phyloP scores from a whole-genome alignment of 2,329 filamentous ascomycete species.

The Aspergillus ibericus region DNA sequence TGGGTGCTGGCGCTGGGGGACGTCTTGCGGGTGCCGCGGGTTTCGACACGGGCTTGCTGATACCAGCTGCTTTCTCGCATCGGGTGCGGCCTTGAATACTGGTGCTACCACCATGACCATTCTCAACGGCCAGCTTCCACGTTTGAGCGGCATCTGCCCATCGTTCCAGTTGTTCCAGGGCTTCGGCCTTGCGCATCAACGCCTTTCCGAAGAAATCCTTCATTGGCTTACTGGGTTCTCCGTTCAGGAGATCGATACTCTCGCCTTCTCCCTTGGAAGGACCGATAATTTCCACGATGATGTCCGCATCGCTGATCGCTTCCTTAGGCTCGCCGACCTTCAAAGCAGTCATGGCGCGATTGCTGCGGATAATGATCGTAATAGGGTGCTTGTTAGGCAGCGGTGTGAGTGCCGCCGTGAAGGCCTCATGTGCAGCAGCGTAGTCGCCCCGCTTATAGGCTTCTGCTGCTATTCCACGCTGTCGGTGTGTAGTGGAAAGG shows the following conservation, averaged over 20 bases:
- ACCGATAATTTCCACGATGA: conserved; percentile 77
- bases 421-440: conserved; percentile 78
- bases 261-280: conserved; percentile 76
- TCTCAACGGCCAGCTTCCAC: conserved; percentile 82
- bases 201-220: conserved; percentile 92
- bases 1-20: conserved; percentile 46
- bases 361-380: conserved; percentile 84
- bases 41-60: conserved; percentile 52
- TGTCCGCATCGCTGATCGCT: conserved; percentile 80
- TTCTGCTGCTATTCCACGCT: conserved; percentile 77
- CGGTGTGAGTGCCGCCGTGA: conserved; percentile 71
- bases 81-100: conserved; percentile 83
- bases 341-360: conserved; percentile 83
- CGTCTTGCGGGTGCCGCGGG: conserved; percentile 49
- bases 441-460: conserved; percentile 96
- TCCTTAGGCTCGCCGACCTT: conserved; percentile 91
- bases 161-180: conserved; percentile 90
- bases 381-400: conserved; percentile 80
- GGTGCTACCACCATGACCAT: conserved; percentile 78
- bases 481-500: conserved; percentile 71
- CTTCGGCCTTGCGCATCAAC: conserved; percentile 90
- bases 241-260: conserved; percentile 66
- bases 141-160: conserved; percentile 79
- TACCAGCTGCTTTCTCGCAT: conserved; percentile 83
- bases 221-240: conserved; percentile 77